Conservation (phyloP, 2,329 filamentous ascomycete species). For the Celoporthe dispersa region DNA sequence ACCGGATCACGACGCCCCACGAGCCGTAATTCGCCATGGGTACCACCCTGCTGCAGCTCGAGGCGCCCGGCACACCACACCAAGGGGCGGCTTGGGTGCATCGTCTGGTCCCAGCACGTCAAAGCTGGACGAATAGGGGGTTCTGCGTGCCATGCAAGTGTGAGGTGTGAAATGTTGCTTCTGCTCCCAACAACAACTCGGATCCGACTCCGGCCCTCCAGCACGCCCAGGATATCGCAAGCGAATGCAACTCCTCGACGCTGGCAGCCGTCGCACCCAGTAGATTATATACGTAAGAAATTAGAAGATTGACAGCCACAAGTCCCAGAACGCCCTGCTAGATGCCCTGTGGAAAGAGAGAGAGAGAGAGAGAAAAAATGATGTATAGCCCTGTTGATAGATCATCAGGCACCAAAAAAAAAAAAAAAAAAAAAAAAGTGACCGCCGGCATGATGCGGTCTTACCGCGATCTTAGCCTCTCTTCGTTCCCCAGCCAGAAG, state of each 20-base stretch:
- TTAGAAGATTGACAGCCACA: not conserved
- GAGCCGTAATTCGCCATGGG: not conserved
- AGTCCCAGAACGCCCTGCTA: constrained; percentile 23
- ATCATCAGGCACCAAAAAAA: not conserved
- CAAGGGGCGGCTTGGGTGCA: not conserved
- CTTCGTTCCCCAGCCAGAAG: constrained; percentile 83
- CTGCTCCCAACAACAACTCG: not conserved
- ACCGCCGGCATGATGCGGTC: not conserved
- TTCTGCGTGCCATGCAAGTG: not conserved
- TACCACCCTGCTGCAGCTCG: not conserved
- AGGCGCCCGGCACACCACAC: not conserved
- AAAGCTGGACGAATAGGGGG: not conserved
- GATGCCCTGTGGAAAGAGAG: not conserved
- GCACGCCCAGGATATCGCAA: constrained; percentile 17
- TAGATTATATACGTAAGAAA: not conserved
- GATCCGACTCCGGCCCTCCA: not conserved
- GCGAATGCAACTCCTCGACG: not conserved
- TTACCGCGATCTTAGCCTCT: constrained; percentile 68
- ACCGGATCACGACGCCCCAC: not conserved
- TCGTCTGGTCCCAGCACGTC: not conserved
- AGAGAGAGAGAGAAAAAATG: too few species aligned
- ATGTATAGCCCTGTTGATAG: not conserved
- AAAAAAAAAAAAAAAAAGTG: too few species aligned
- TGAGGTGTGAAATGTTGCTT: not conserved
- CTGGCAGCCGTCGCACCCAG: not conserved